Percentiles rank a stretch among this genome's conserved stretches.
Evolutionary conservation across 257 asterid genomes (phyloP).

Genomic region (Forsythia viridissima): DNA sequence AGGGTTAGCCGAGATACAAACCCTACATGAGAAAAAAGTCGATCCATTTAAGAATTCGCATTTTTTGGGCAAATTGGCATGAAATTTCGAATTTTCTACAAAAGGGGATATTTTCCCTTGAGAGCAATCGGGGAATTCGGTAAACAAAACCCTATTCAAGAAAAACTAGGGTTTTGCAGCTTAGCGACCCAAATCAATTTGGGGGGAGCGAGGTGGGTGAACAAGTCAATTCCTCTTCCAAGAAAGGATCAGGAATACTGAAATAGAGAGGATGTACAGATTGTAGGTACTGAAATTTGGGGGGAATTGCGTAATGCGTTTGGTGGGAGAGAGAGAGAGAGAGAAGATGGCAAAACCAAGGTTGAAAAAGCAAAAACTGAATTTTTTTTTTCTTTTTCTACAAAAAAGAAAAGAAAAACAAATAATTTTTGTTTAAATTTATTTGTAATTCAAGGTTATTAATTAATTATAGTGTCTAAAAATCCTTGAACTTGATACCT

Average conservation of each 20-base stretch:
- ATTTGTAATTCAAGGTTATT: too few species aligned
- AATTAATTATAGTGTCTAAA: too few species aligned
- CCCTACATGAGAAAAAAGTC: conserved; percentile 12
- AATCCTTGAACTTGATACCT: too few species aligned
- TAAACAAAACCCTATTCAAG: not conserved
- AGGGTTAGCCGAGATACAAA: conserved; percentile 7
- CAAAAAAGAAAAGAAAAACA: too few species aligned
- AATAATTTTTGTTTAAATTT: too few species aligned
- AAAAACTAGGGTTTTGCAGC: conserved; percentile 7
- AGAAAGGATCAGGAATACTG: not conserved
- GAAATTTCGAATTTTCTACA: not conserved
- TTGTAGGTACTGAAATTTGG: not conserved
- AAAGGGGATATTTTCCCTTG: not conserved
- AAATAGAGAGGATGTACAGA: not conserved
- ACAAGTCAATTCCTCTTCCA: not conserved
- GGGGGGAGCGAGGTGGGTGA: not conserved
- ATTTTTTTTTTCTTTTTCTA: too few species aligned
- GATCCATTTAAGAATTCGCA: conserved; percentile 24
- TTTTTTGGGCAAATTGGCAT: not conserved
- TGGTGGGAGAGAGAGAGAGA: not conserved
- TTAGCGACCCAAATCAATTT: not conserved
- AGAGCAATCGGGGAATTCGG: conserved; percentile 6
- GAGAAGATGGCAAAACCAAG: not conserved
- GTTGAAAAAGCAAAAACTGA: not conserved
- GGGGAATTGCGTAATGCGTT: not conserved